Conservation (phyloP, 1,284 basidiomycete genomes). For the Ganoderma resinaceum region DNA sequence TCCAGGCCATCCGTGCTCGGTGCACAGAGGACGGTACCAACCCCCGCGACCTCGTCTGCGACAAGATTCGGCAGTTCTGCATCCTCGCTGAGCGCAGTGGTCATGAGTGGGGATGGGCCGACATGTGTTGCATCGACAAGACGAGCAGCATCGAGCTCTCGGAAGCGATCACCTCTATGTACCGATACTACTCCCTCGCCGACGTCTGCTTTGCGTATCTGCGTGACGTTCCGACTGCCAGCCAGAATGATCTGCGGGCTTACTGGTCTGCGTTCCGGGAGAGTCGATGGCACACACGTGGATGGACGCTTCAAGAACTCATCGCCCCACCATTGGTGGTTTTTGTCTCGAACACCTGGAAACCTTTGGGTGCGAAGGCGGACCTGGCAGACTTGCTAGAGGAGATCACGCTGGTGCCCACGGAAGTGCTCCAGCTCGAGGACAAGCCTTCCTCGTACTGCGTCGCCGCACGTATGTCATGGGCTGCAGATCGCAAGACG, state of each 20-base stretch:
- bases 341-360: not conserved
- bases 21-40: not conserved
- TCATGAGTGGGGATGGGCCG: not conserved
- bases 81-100: not conserved
- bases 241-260: not conserved
- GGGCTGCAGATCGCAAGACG: not conserved
- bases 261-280: not conserved
- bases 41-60: not conserved
- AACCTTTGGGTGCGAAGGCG: not conserved
- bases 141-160: constrained; percentile 5
- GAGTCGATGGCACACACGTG: not conserved
- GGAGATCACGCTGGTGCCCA: not conserved
- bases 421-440: not conserved
- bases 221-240: not conserved
- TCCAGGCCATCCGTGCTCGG: not conserved
- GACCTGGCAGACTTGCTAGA: not conserved
- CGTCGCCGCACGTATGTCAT: constrained; percentile 1
- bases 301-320: constrained; percentile 8
- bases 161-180: not conserved
- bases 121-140: constrained; percentile 10
- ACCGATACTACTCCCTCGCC: not conserved
- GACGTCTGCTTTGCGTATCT: constrained; percentile 4
- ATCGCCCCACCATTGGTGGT: not conserved
- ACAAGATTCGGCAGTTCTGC: not conserved
- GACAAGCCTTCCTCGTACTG: not conserved